Conservation (phyloP, 192 early-diverging fungal genomes). For the Gaertneriomyces sp. region DNA sequence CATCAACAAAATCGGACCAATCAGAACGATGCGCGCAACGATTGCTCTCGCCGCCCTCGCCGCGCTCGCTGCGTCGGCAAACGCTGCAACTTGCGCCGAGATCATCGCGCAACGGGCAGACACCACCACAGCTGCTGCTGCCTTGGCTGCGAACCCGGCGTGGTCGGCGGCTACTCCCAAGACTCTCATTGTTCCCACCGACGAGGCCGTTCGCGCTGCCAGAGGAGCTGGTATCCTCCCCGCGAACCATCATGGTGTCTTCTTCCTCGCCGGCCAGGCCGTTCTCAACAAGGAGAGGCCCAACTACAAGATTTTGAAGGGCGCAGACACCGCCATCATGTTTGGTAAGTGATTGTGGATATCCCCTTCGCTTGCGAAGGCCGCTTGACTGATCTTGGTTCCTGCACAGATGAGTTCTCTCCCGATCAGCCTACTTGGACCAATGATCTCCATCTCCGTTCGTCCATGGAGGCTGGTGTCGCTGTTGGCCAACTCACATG, state of each 20-base stretch:
- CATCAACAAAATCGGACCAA: no score
- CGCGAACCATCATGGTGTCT: constrained; percentile 8
- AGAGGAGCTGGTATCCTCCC: constrained; percentile 12
- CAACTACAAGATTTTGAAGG: constrained; percentile 23
- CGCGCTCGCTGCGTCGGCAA: neutral
- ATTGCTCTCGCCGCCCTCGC: neutral
- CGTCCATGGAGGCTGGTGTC: constrained; percentile 11
- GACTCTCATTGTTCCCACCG: constrained; percentile 21
- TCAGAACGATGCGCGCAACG: neutral
- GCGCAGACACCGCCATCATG: constrained; percentile 10
- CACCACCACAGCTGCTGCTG: neutral
- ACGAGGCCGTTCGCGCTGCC: constrained; percentile 9
- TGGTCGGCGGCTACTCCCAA: constrained; percentile 17
- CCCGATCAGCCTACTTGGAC: constrained; percentile 10
- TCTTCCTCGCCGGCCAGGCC: constrained; percentile 14
- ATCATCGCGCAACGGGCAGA: neutral
- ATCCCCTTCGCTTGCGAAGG: neutral
- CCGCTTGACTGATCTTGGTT: neutral
- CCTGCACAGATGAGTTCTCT: constrained; percentile 21
- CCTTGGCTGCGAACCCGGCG: constrained; percentile 3
- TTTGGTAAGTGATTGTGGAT: constrained; percentile 9
- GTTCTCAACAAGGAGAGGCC: neutral
- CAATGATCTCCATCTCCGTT: constrained; percentile 22
- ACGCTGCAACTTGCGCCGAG: neutral
- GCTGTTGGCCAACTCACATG: constrained; percentile 6